phyloP scores from a whole-genome alignment of 2,329 filamentous ascomycete species.

The Onygenales sp. region DNA sequence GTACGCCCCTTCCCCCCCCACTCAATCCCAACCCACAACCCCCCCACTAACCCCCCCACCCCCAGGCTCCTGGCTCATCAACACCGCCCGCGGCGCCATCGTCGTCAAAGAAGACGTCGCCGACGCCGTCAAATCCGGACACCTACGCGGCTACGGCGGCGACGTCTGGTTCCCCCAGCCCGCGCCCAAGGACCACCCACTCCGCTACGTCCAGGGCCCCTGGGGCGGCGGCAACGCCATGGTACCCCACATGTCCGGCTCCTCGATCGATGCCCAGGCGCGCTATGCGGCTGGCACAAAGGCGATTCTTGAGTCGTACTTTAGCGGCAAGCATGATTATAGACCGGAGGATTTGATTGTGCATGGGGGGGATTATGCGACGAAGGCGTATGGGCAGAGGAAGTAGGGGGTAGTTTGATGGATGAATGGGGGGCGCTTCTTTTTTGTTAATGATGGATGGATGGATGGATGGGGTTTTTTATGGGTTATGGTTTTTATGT shows the following conservation, averaged over 20 bases:
- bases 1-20: slow-evolving; percentile 34
- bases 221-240: slow-evolving; percentile 97
- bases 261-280: slow-evolving; percentile 94
- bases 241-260: slow-evolving; percentile 98
- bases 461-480: not conserved
- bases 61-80: slow-evolving; percentile 84
- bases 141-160: slow-evolving; percentile 47
- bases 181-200: slow-evolving; percentile 82
- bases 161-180: slow-evolving; percentile 89
- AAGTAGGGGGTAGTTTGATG: no score
- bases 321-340: slow-evolving; percentile 81
- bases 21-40: slow-evolving; percentile 5
- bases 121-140: slow-evolving; percentile 80
- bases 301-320: slow-evolving; percentile 84
- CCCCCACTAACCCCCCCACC: not conserved
- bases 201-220: slow-evolving; percentile 86
- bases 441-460: not conserved
- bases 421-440: no score
- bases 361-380: slow-evolving; percentile 81
- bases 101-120: slow-evolving; percentile 99
- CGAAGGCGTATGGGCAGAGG: slow-evolving; percentile 81
- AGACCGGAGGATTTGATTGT: slow-evolving; percentile 84
- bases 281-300: slow-evolving; percentile 83
- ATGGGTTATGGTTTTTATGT: no score
- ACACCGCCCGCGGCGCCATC: slow-evolving; percentile 97